Evolutionary conservation across 768 basidiomycete species (phyloP).

Genomic region (Chalciporus pseudorubinellus): DNA sequence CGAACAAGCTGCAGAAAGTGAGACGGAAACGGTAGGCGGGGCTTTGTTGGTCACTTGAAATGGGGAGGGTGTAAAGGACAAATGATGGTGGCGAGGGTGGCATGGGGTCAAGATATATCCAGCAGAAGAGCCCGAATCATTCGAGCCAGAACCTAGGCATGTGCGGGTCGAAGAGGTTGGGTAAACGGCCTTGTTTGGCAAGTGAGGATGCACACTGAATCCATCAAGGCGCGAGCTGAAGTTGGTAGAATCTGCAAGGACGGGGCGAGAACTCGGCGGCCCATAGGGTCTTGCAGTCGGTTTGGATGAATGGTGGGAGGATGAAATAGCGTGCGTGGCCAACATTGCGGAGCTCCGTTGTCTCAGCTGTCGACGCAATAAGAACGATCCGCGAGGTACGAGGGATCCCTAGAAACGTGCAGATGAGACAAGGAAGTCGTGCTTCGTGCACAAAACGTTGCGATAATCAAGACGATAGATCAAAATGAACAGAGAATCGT

Average conservation of each 20-base stretch:
- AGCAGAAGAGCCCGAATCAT: slow-evolving; percentile 1
- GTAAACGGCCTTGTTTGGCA: slow-evolving; percentile 11
- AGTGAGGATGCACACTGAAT: background rate
- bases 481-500: slow-evolving; percentile 25
- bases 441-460: slow-evolving; percentile 16
- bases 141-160: slow-evolving; percentile 13
- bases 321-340: slow-evolving; percentile 9
- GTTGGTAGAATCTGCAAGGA: slow-evolving; percentile 29
- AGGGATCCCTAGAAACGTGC: slow-evolving; percentile 11
- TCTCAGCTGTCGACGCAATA: slow-evolving; percentile 8
- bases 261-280: slow-evolving; percentile 13
- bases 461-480: slow-evolving; percentile 21
- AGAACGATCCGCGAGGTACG: slow-evolving; percentile 4
- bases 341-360: slow-evolving; percentile 17
- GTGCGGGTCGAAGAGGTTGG: slow-evolving; percentile 21
- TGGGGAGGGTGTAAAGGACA: slow-evolving; percentile 9
- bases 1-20: slow-evolving; percentile 34
- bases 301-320: background rate
- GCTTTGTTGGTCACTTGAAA: slow-evolving; percentile 32
- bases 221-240: slow-evolving; percentile 6
- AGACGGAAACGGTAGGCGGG: slow-evolving; percentile 38
- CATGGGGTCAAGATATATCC: background rate
- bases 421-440: slow-evolving; percentile 4
- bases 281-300: background rate
- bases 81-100: slow-evolving; percentile 9